Base-by-base conservation (phyloP, 164 flowering plant species). In the Nymphaea colorata region DNA sequence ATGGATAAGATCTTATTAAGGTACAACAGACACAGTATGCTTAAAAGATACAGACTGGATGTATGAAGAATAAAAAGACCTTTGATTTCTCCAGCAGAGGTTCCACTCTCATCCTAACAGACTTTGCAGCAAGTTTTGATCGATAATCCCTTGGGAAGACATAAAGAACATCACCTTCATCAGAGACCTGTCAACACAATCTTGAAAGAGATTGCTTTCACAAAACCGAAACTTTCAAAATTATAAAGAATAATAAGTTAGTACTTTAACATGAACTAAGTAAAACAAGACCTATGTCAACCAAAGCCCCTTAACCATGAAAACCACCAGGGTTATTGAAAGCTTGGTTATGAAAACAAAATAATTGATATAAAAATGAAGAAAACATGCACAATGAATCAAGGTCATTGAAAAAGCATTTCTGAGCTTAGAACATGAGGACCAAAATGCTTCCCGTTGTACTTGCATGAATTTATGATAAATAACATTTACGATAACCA, bases 121-220 rank as follows among this genome's bases (percentile, higher is more conserved):
- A 92, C 80, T 95, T 95, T 16, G 88, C 80, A 17, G 83, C 83
- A 76, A 95, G 96, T 76, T 89, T 92, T 57, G 93, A 57, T 6
- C 96, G 94, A 71, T 87, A 95, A 83, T 90, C 94, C 79, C 80
- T 94, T 18, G 96, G 89, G 67, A 94, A 94, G 66, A 91, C 98
- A 80, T 90, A 91, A 18, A 94, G 85, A 67, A 94, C 92, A 74
- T 91, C 99, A 10, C 99, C 99, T 79, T 94, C 98, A 81, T 90
- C 94, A 15, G 99, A 91, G 44, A 94, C 99, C 99, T 94, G 87
- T 71, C 63, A 69, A 83, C 62, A 75, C 74, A 72, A 81, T 82
- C 83, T 80, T 83, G 74, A 81, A 80, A 77, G 71, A 63, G 71
- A 74, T 81, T 79, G 79, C 71, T 64, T 61, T 74, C 73, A 80